A percentile compares a stretch with the other conserved stretches of the same genome.
These are phyloP conservation scores for Candida sonorensis DNA, from an alignment of 805 yeast species.

Conservation along the genomic window DNA sequence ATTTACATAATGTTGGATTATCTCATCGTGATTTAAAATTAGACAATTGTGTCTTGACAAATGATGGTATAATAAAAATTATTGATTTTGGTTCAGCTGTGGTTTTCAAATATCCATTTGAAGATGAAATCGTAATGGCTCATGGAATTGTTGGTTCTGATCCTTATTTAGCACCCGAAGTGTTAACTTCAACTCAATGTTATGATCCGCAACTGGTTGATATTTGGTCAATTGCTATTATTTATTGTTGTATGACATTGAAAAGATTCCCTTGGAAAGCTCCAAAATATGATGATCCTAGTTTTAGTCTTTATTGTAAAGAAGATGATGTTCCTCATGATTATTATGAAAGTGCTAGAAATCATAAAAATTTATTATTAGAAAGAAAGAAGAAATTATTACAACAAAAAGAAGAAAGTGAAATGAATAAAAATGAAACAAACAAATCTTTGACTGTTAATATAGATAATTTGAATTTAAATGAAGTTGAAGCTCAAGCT, in stretches of 20 bases:
- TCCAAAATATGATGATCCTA: slow-evolving; percentile 63
- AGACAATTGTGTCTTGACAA: slow-evolving; percentile 76
- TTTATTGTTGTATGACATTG: slow-evolving; percentile 80
- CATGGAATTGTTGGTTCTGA: slow-evolving; percentile 83
- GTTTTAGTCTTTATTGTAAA: slow-evolving; percentile 58
- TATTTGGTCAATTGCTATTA: slow-evolving; percentile 80
- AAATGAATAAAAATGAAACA: neutral
- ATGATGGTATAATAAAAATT: slow-evolving; percentile 65
- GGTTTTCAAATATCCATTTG: slow-evolving; percentile 72
- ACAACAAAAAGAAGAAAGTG: slow-evolving; percentile 17
- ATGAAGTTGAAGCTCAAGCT: too few relatives aligned
- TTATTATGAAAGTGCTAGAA: slow-evolving; percentile 62
- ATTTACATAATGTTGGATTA: slow-evolving; percentile 69
- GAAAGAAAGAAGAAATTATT: slow-evolving; percentile 49
- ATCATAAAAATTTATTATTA: slow-evolving; percentile 57
- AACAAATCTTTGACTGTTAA: slow-evolving; percentile 8
- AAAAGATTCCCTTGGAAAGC: slow-evolving; percentile 87
- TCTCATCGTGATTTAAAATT: slow-evolving; percentile 80
- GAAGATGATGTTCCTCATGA: slow-evolving; percentile 74
- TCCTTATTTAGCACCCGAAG: slow-evolving; percentile 85
- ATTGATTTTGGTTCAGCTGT: slow-evolving; percentile 85
- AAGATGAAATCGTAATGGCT: slow-evolving; percentile 48
- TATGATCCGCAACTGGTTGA: slow-evolving; percentile 78
- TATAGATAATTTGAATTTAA: slow-evolving; percentile 2
- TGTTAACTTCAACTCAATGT: slow-evolving; percentile 40